phyloP scores from a whole-genome alignment of 768 basidiomycete genomes.

The Amylocystis lapponica region DNA sequence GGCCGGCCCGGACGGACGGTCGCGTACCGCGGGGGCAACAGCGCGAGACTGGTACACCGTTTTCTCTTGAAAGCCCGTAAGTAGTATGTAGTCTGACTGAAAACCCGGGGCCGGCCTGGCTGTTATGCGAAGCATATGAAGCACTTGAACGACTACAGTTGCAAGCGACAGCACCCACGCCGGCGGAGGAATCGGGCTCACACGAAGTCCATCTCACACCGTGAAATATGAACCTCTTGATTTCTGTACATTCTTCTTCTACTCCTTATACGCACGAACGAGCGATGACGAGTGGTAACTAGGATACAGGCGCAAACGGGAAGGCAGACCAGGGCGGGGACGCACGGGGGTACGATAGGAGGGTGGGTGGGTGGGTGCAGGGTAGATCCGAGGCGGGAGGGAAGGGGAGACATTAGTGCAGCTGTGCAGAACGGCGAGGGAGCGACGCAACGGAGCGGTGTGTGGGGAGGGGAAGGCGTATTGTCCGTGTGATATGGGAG shows the following conservation, averaged over 20 bases:
- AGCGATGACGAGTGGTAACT: constrained; percentile 5
- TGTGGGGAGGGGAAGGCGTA: neutral
- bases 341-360: constrained; percentile 12
- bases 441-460: neutral
- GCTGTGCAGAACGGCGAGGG: neutral
- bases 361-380: neutral
- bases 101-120: no score
- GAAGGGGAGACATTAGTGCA: constrained; percentile 1
- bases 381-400: neutral
- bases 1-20: no score
- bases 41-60: no score
- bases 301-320: constrained; percentile 5
- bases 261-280: constrained; percentile 1
- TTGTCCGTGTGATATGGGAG: constrained; percentile 9
- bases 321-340: constrained; percentile 2
- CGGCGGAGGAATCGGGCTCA: no score
- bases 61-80: no score
- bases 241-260: constrained; percentile 10
- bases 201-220: no score
- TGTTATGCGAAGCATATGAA: no score
- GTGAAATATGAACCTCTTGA: no score
- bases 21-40: no score
- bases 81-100: no score
- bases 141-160: no score
- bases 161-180: no score